Evolutionary conservation across 1,139 yeast genomes (phyloP).

Genomic region (Pichia sp.): DNA sequence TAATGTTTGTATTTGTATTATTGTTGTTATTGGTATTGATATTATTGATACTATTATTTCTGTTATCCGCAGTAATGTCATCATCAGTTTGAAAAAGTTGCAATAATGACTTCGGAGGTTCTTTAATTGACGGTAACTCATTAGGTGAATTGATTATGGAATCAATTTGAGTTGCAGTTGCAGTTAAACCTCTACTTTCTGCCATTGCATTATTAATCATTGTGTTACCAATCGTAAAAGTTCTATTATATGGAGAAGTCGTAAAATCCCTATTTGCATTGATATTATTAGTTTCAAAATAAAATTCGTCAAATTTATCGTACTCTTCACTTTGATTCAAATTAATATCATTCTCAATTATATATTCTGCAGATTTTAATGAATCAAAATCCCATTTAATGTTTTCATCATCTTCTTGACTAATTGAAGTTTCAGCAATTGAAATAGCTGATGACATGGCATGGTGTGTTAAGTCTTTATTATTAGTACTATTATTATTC

Average conservation of each 20-base stretch:
- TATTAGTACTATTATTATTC: neutral
- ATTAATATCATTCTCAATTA: slow-evolving; percentile 51
- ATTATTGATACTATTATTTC: neutral
- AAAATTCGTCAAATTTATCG: slow-evolving; percentile 9
- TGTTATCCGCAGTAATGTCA: slow-evolving; percentile 17
- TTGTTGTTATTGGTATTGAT: neutral
- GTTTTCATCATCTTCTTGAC: slow-evolving; percentile 13
- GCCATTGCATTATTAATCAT: slow-evolving; percentile 9
- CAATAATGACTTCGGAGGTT: slow-evolving; percentile 66
- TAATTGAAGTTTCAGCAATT: slow-evolving; percentile 6
- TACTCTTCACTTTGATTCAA: slow-evolving; percentile 24
- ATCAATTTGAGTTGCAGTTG: slow-evolving; percentile 10
- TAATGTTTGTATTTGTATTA: neutral
- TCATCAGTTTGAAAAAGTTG: slow-evolving; percentile 54
- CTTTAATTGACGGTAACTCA: slow-evolving; percentile 29
- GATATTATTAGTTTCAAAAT: slow-evolving; percentile 26
- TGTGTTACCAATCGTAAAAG: slow-evolving; percentile 21
- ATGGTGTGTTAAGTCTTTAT: neutral
- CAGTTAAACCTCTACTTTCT: slow-evolving; percentile 5
- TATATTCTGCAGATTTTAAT: slow-evolving; percentile 63
- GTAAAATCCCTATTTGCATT: slow-evolving; percentile 23
- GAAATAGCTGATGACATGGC: slow-evolving; percentile 1
- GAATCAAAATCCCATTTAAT: slow-evolving; percentile 90
- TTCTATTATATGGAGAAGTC: slow-evolving; percentile 14
- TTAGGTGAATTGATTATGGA: slow-evolving; percentile 12